These are phyloP conservation scores for Artemisia annua DNA, from an alignment of 129 eudicot species.

Conservation along the genomic window DNA sequence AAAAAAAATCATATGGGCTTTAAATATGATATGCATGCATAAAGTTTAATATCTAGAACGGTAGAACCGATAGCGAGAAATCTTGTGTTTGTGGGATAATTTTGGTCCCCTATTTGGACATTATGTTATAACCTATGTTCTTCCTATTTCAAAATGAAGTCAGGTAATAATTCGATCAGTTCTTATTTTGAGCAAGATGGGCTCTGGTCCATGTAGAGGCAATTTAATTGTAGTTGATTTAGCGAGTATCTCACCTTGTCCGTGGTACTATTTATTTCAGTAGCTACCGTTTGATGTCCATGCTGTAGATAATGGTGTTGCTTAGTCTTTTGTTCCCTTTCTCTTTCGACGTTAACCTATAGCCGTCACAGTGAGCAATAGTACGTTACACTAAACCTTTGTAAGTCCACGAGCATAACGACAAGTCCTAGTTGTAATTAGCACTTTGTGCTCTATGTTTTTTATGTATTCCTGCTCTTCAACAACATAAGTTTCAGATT, in stretches of 20 bases:
- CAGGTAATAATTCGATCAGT: no score
- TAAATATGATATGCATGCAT: no score
- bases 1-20: no score
- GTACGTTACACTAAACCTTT: neutral
- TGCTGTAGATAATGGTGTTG: constrained; percentile 10
- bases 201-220: no score
- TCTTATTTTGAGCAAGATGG: no score
- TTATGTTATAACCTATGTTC: no score
- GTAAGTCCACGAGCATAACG: constrained; percentile 3
- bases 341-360: constrained; percentile 3
- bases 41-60: no score
- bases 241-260: constrained; percentile 19
- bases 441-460: neutral
- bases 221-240: no score
- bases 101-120: no score
- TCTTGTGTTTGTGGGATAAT: no score
- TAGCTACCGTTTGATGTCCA: neutral
- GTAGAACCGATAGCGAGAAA: no score
- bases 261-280: neutral
- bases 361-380: constrained; percentile 14
- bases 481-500: constrained; percentile 5
- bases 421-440: neutral
- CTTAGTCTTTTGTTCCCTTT: constrained; percentile 11
- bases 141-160: no score
- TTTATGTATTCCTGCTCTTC: neutral